Evolutionary conservation across 768 basidiomycete genomes (phyloP).

Genomic region (Tricholoma sp.): DNA sequence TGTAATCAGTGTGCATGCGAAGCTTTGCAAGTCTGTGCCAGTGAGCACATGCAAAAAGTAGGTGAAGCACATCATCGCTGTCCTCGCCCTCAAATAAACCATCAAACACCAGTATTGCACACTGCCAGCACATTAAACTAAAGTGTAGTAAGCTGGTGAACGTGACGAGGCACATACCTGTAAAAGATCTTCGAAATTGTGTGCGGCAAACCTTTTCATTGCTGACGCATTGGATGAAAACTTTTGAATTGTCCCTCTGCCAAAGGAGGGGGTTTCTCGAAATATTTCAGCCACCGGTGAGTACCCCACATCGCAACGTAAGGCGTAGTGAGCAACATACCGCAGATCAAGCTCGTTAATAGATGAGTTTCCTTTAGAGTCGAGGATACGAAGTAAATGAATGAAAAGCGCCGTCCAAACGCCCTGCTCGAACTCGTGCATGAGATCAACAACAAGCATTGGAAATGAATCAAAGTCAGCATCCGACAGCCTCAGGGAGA

Average conservation of each 20-base stretch:
- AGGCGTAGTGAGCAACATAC: constrained; percentile 6
- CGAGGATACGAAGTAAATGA: constrained; percentile 29
- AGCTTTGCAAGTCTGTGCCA: too few relatives aligned
- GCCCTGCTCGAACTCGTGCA: constrained; percentile 36
- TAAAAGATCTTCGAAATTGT: constrained; percentile 24
- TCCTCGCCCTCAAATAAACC: too few relatives aligned
- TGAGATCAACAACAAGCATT: constrained; percentile 26
- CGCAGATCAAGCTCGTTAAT: constrained; percentile 18
- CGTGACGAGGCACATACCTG: constrained; percentile 12
- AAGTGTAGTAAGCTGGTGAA: constrained; percentile 7
- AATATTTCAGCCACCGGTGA: neutral
- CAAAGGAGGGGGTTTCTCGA: constrained; percentile 11
- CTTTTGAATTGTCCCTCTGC: constrained; percentile 15
- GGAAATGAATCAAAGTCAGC: constrained; percentile 18
- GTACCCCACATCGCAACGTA: too few relatives aligned
- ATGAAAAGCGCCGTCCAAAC: constrained; percentile 30
- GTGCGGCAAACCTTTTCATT: constrained; percentile 20
- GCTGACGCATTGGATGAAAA: constrained; percentile 21
- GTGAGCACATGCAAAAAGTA: too few relatives aligned
- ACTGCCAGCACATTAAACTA: constrained; percentile 27
- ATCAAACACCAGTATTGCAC: neutral
- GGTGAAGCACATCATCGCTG: too few relatives aligned
- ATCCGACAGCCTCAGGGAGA: neutral
- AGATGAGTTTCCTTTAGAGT: constrained; percentile 9
- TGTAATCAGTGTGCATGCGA: too few relatives aligned